These are phyloP conservation scores for Diplodia mutila DNA, from an alignment of 2,329 filamentous ascomycete genomes.

Conservation along the genomic window DNA sequence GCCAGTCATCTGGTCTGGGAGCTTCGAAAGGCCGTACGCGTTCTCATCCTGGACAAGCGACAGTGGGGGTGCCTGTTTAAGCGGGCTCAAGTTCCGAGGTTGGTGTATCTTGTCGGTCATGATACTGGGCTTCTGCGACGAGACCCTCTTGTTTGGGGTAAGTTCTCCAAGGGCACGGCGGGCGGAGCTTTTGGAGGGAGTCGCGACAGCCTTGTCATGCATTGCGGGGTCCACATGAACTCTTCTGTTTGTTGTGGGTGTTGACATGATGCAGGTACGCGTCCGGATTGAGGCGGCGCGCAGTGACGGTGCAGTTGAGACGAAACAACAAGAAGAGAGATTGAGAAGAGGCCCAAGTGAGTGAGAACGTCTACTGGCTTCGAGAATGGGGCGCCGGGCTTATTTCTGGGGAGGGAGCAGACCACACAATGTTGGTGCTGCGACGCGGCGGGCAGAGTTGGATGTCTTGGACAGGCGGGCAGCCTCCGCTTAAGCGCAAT, in stretches of 20 bases:
- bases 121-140: constrained; percentile 32
- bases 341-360: background rate
- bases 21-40: constrained; percentile 3
- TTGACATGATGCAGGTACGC: constrained; percentile 26
- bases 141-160: constrained; percentile 34
- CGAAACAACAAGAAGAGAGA: background rate
- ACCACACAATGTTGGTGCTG: constrained; percentile 17
- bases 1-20: constrained; percentile 28
- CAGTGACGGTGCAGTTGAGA: background rate
- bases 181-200: constrained; percentile 36
- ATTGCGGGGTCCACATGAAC: constrained; percentile 4
- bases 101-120: constrained; percentile 35
- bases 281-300: constrained; percentile 4
- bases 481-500: constrained; percentile 13
- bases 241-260: constrained; percentile 22
- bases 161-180: constrained; percentile 43
- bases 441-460: constrained; percentile 13
- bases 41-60: constrained; percentile 39
- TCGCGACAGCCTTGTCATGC: constrained; percentile 30
- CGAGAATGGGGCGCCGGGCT: background rate
- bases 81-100: constrained; percentile 38
- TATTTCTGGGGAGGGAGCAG: background rate
- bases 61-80: constrained; percentile 39
- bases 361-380: no score
- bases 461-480: background rate